Evolutionary conservation across 306 rosid species (phyloP).

Genomic region (Lathyrus oleraceus): DNA sequence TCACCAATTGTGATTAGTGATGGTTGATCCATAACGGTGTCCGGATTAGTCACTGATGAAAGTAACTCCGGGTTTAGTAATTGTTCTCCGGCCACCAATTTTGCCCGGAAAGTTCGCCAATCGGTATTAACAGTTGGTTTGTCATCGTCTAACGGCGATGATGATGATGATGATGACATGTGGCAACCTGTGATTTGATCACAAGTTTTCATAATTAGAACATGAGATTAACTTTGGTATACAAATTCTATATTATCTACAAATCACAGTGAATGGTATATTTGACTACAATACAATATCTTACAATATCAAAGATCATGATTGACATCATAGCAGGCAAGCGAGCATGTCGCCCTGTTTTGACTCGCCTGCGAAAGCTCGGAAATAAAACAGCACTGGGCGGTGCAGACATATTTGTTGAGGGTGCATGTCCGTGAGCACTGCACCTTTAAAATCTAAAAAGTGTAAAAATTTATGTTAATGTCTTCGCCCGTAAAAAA

Average conservation of each 20-base stretch:
- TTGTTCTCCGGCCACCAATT: slow-evolving; percentile 64
- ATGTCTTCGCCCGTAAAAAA: no score
- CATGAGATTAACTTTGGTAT: neutral
- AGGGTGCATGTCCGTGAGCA: no score
- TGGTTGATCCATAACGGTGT: slow-evolving; percentile 42
- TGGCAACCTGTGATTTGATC: slow-evolving; percentile 47
- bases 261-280: no score
- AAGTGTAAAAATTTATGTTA: no score
- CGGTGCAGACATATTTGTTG: no score
- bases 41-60: slow-evolving; percentile 46
- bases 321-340: neutral
- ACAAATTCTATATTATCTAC: no score
- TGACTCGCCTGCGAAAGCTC: no score
- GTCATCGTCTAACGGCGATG: slow-evolving; percentile 50
- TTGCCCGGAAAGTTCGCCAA: slow-evolving; percentile 91
- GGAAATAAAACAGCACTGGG: no score
- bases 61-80: slow-evolving; percentile 32
- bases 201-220: neutral
- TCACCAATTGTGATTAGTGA: slow-evolving; percentile 58
- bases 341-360: no score
- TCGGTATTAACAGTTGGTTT: slow-evolving; percentile 41
- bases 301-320: neutral
- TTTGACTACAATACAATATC: neutral
- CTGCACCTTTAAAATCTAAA: no score
- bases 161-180: slow-evolving; percentile 46